A percentile compares a stretch with the other conserved stretches of the same genome.
phyloP scores from a whole-genome alignment of 805 yeast species.

The Metschnikowia koreensis region DNA sequence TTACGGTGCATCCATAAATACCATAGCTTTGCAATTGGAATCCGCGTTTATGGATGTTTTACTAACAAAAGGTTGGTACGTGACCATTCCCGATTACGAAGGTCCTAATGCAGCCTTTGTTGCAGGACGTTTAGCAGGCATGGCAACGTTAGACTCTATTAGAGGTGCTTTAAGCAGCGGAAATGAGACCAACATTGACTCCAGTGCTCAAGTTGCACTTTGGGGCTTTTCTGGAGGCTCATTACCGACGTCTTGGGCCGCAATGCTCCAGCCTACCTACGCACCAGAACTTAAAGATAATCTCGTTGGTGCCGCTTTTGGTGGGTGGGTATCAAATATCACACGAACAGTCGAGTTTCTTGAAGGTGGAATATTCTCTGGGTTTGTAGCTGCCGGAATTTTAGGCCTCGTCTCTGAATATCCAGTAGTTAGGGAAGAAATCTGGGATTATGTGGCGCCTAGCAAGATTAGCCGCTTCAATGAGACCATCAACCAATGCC shows the following conservation, averaged over 20 bases:
- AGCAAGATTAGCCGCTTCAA: not conserved
- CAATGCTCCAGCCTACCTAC: conserved; percentile 33
- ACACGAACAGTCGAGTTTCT: conserved; percentile 25
- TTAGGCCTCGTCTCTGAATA: conserved; percentile 34
- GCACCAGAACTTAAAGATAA: conserved; percentile 29
- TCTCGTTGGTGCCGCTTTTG: conserved; percentile 34
- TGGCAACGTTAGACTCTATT: conserved; percentile 30
- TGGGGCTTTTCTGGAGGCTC: conserved; percentile 45
- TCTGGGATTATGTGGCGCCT: not conserved
- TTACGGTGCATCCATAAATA: conserved; percentile 14
- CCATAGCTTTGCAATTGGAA: conserved; percentile 19
- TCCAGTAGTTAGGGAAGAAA: conserved; percentile 19
- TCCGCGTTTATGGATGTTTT: conserved; percentile 13
- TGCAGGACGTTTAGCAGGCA: conserved; percentile 33
- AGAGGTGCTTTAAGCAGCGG: conserved; percentile 25
- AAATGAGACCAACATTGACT: conserved; percentile 19
- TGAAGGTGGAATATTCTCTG: conserved; percentile 29
- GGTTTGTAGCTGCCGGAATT: conserved; percentile 29
- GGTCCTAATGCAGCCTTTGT: conserved; percentile 33
- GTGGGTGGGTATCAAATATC: conserved; percentile 37
- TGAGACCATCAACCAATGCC: conserved; percentile 6
- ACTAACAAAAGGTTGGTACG: conserved; percentile 31
- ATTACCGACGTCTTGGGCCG: conserved; percentile 40
- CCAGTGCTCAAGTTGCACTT: conserved; percentile 22
- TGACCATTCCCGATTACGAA: conserved; percentile 35